Evolutionary conservation across 805 yeast species (phyloP).

Genomic region (Millerago galiae): DNA sequence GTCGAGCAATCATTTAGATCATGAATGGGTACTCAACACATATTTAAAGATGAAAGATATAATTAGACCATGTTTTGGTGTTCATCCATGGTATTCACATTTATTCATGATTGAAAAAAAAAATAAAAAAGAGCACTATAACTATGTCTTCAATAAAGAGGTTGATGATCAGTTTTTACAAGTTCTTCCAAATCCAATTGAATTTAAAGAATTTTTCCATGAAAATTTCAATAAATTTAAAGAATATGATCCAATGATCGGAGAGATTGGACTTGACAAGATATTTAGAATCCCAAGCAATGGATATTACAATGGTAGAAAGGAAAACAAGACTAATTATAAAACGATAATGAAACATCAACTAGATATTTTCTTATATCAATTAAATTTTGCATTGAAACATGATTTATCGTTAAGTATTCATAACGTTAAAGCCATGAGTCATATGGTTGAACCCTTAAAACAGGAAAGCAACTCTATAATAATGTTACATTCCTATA

Average conservation of each 20-base stretch:
- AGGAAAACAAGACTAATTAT: conserved; percentile 32
- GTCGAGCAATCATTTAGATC: conserved; percentile 42
- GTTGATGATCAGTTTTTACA: conserved; percentile 32
- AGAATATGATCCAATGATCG: conserved; percentile 35
- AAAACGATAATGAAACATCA: conserved; percentile 68
- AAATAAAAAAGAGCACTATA: conserved; percentile 51
- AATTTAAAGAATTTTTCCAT: conserved; percentile 29
- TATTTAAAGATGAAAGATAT: conserved; percentile 16
- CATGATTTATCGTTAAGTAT: conserved; percentile 53
- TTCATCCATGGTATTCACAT: conserved; percentile 93
- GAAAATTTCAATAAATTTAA: conserved; percentile 12
- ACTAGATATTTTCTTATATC: conserved; percentile 38
- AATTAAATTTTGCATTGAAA: conserved; percentile 48
- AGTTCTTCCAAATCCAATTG: conserved; percentile 56
- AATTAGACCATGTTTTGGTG: conserved; percentile 50
- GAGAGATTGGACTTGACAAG: conserved; percentile 91
- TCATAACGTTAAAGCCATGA: conserved; percentile 83
- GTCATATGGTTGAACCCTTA: conserved; percentile 44
- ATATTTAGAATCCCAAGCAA: conserved; percentile 57
- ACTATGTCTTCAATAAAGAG: conserved; percentile 37
- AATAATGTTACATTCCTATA: conserved; percentile 75
- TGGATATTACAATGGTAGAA: conserved; percentile 42
- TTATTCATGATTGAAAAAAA: conserved; percentile 33
- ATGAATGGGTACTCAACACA: conserved; percentile 20
- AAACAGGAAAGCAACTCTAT: conserved; percentile 25